Conservation (phyloP, 1,139 yeast genomes). For the Kurtzmaniella quercitrusa region DNA sequence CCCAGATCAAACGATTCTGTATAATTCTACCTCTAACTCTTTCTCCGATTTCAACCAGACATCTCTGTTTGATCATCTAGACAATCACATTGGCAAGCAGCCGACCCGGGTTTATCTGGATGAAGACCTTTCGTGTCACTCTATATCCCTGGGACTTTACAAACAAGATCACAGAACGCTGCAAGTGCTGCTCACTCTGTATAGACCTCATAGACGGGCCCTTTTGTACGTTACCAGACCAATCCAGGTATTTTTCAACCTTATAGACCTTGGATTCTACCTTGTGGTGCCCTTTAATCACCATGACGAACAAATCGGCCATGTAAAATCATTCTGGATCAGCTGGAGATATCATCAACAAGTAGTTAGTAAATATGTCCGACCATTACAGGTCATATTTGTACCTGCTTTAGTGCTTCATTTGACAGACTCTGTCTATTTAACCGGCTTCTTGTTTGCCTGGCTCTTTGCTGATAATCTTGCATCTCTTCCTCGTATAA, state of each 20-base stretch:
- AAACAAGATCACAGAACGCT: neutral
- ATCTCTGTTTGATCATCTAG: neutral
- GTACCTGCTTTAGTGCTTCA: neutral
- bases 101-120: neutral
- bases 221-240: constrained; percentile 4
- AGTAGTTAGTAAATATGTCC: neutral
- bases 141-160: neutral
- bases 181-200: neutral
- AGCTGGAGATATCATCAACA: neutral
- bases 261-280: constrained; percentile 5
- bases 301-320: neutral
- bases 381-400: neutral
- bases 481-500: neutral
- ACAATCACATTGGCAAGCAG: neutral
- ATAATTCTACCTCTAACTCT: neutral
- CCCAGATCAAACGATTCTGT: neutral
- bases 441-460: neutral
- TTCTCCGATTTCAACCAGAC: neutral
- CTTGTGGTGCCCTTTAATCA: constrained; percentile 3
- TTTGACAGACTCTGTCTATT: neutral
- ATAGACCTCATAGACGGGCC: neutral
- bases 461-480: neutral
- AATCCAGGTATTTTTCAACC: constrained; percentile 5
- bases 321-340: neutral
- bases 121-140: neutral